Evolutionary conservation across 2,329 filamentous ascomycete genomes (phyloP), one percentile per base, ranked within the genome.

Genomic region (Ramichloridium luteum): DNA sequence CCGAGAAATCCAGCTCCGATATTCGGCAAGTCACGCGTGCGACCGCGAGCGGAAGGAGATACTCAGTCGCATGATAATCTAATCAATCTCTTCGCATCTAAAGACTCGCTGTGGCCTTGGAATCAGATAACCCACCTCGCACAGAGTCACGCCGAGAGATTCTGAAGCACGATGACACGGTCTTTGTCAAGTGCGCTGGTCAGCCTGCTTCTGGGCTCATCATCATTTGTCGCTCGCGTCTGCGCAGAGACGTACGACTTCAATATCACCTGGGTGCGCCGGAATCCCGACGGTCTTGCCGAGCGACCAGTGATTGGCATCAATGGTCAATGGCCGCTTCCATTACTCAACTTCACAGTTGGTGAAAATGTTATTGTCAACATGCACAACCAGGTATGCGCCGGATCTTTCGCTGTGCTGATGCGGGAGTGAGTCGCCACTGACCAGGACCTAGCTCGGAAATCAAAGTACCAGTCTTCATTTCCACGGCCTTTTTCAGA

Each of bases 401-500:
- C 8, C 20, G 8, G 20, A 23, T 23, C 8, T 23, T 8, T 23
- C n/a, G 20, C 20, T 23, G 20, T 23, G 17, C 32, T 31, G 12
- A 38, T 18, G 13, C 6, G n/a, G n/a, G 20, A 8, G 20, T n/a
- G 20, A 23, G n/a, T n/a, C n/a, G n/a, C n/a, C 20, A 23, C 20
- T 23, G 20, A 23, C 20, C 8, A 23, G 16, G 12, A 2, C n/a
- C 8, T 27, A 53, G 49, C 70, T 79, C 1, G 60, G 62, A 9
- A 80, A 84, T 42, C 54, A 70, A 43, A 70, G 67, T 9, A 78
- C 77, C 6, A 70, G 67, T 22, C 62, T 86, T 4, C 81, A 88
- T 50, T 86, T 80, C 53, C 81, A 88, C 44, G 81, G 81, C 11
- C 65, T 88, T 40, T 83, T 74, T 48, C 79, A 84, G 49, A 81